Percentiles rank a stretch among this genome's conserved stretches.
Conservation (phyloP, 23 red algal genomes). For the Gracilaria vermiculophylla region DNA sequence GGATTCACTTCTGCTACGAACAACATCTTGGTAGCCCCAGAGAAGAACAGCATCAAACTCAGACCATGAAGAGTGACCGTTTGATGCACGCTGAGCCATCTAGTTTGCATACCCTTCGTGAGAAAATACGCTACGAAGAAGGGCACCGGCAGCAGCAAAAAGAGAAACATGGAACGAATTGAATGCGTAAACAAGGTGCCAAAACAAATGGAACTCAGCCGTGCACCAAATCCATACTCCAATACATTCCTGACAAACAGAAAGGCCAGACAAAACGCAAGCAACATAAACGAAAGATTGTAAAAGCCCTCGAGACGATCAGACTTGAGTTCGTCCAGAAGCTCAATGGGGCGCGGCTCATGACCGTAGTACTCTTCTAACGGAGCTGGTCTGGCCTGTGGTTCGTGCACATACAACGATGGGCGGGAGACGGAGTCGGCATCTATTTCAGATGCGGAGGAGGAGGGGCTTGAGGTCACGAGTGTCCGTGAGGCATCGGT, state of each 20-base stretch:
- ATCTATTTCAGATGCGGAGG: conserved; percentile 34
- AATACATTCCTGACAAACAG: conserved; percentile 68
- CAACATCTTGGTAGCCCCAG: conserved; percentile 34
- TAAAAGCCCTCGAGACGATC: conserved; percentile 82
- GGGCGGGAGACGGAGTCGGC: conserved; percentile 27
- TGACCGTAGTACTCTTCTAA: conserved; percentile 56
- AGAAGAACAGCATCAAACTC: conserved; percentile 3
- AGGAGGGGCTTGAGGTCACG: background rate
- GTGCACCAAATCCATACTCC: conserved; percentile 64
- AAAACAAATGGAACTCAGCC: conserved; percentile 31
- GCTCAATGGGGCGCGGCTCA: conserved; percentile 41
- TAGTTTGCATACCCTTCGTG: conserved; percentile 3
- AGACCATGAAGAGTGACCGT: conserved; percentile 20
- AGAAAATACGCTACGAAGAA: conserved; percentile 33
- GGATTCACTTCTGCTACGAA: conserved; percentile 51
- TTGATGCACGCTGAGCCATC: conserved; percentile 19
- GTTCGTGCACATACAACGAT: conserved; percentile 46
- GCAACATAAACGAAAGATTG: conserved; percentile 80
- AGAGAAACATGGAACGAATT: conserved; percentile 29
- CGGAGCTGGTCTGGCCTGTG: conserved; percentile 33
- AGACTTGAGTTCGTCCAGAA: conserved; percentile 82
- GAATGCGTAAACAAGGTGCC: conserved; percentile 43
- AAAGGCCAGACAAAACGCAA: conserved; percentile 82
- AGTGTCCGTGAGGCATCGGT: background rate
- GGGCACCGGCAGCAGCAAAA: conserved; percentile 24